These are phyloP conservation scores for Ophiostoma sp. DNA, from an alignment of 2,329 filamentous ascomycete species.

Conservation along the genomic window DNA sequence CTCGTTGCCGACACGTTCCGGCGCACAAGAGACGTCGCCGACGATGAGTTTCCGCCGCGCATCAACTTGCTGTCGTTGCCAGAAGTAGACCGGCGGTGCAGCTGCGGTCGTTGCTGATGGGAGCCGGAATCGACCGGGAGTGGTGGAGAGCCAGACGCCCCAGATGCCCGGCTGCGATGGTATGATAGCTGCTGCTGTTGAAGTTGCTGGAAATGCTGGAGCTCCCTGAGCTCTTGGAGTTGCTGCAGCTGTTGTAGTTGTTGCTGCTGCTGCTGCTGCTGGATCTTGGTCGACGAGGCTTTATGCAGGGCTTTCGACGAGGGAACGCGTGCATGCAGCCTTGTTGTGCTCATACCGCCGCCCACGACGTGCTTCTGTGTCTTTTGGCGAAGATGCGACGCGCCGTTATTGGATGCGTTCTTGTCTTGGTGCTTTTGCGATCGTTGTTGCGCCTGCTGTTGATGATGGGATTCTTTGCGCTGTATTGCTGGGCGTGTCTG, in stretches of 20 bases:
- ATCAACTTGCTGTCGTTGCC: conserved; percentile 45
- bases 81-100: conserved; percentile 44
- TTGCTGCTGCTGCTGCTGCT: conserved; percentile 19
- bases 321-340: conserved; percentile 48
- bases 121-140: conserved; percentile 32
- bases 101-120: conserved; percentile 31
- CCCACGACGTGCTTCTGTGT: conserved; percentile 43
- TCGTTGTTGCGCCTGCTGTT: conserved; percentile 14
- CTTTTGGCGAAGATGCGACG: conserved; percentile 34
- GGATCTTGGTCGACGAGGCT: conserved; percentile 23
- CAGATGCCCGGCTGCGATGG: conserved; percentile 40
- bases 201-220: conserved; percentile 19
- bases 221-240: conserved; percentile 22
- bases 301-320: conserved; percentile 50
- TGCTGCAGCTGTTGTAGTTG: conserved; percentile 24
- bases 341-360: conserved; percentile 35
- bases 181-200: conserved; percentile 15
- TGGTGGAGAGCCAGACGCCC: conserved; percentile 35
- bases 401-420: conserved; percentile 30
- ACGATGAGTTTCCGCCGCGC: conserved; percentile 41
- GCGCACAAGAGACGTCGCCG: conserved; percentile 44
- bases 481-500: conserved; percentile 6
- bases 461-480: conserved; percentile 14
- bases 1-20: conserved; percentile 52
- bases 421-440: not conserved